Base-by-base conservation (phyloP, 352 stramenopile genomes). In the Phytophthora melonis region DNA sequence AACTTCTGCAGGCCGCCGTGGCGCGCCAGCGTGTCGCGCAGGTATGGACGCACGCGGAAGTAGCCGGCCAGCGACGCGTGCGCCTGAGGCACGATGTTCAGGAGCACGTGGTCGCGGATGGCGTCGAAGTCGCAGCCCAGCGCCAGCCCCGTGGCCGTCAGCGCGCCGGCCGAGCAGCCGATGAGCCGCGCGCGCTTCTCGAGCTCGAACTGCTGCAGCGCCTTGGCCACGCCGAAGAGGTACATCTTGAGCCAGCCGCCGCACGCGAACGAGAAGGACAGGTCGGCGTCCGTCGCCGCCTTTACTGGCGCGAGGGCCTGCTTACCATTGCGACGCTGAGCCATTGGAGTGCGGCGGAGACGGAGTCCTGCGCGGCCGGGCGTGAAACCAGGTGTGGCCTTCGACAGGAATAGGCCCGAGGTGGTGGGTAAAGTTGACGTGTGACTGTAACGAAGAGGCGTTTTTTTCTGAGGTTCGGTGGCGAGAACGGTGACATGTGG, bases 181-280 rank as follows among this genome's bases (percentile, higher is more conserved):
- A 95, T 94, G 34, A 94, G 69, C n/a, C 78, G 80, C 34, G 87
- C 81, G 34, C 83, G 39, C 13, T 75, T 74, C 61, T 94, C 84
- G 23, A 96, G 67, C 32, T 86, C 82, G 66, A 83, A 82, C 65
- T 96, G 64, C 58, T 97, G 89, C 23, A 97, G 79, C 19, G 88
- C 88, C 68, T 97, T 95, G 65, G 88, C 88, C 30, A 97, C 90
- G 50, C 91, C 91, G 52, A 97, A 96, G 19, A 92, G 72, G 74
- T 96, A 97, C 85, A 92, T 92, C 72, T 96, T 97, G 68, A 97
- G 88, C 85, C 86, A 97, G 0, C 91, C 91, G 25, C 87, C 89
- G 59, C 89, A 95, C 2, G 88, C 87, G 72, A 97, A 97, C 69
- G 89, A 97, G 79, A 93, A 94, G 74, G 87, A 94, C 66, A 70